A percentile compares a stretch with the other conserved stretches of the same genome.
Evolutionary conservation across 192 early-diverging fungal genomes (phyloP).

Genomic region (Linnemannia schmuckeri): DNA sequence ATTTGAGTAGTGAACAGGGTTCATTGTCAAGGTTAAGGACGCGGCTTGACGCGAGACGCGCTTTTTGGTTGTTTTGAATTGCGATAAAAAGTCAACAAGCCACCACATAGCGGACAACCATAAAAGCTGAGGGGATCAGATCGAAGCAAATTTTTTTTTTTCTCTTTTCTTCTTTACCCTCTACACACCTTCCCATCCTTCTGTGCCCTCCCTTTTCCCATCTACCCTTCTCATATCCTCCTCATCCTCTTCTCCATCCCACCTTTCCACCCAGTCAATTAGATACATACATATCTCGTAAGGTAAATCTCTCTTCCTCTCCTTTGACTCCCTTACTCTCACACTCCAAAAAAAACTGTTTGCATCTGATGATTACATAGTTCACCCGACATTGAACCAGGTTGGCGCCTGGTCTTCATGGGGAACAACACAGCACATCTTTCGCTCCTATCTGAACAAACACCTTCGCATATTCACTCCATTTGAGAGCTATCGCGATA

Average conservation of each 20-base stretch:
- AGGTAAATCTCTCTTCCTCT: not conserved
- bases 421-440: conserved; percentile 71
- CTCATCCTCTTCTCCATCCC: not conserved
- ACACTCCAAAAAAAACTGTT: not conserved
- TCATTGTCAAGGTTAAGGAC: not conserved
- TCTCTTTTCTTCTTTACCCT: not conserved
- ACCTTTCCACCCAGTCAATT: not conserved
- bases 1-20: too few relatives aligned
- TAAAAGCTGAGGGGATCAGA: not conserved
- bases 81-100: not conserved
- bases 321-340: not conserved
- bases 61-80: not conserved
- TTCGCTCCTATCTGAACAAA: conserved; percentile 92
- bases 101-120: not conserved
- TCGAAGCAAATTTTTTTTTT: conserved; percentile 13
- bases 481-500: not conserved
- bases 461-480: not conserved
- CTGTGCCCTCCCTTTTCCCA: not conserved
- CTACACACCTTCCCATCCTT: not conserved
- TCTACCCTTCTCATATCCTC: not conserved
- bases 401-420: conserved; percentile 67
- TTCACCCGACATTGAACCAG: conserved; percentile 78
- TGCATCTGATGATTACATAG: conserved; percentile 82
- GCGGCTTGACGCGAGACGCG: not conserved
- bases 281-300: not conserved